Evolutionary conservation across 805 yeast species (phyloP).

Genomic region (Brettanomyces bruxellensis): DNA sequence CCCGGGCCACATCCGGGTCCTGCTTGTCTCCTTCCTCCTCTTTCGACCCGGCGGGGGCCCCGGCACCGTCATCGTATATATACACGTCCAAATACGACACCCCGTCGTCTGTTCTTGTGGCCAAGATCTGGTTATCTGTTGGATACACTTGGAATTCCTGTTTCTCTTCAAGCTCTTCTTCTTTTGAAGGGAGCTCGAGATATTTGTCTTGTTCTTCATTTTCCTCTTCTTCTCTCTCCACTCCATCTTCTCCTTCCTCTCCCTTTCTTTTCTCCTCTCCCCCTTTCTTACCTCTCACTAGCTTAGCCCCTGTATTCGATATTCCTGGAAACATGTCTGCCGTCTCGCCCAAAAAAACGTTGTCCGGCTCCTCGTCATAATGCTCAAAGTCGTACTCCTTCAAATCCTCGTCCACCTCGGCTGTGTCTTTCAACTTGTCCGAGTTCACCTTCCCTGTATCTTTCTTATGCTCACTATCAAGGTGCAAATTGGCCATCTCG

Average conservation of each 20-base stretch:
- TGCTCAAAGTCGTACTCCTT: slow-evolving; percentile 82
- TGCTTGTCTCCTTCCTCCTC: slow-evolving; percentile 57
- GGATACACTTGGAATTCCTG: slow-evolving; percentile 81
- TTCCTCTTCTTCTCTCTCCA: slow-evolving; percentile 21
- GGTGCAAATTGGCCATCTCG: slow-evolving; percentile 73
- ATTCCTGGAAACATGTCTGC: slow-evolving; percentile 68
- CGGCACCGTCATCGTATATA: slow-evolving; percentile 90
- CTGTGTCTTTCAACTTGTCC: slow-evolving; percentile 35
- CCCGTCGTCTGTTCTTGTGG: slow-evolving; percentile 95
- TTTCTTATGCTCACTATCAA: slow-evolving; percentile 44
- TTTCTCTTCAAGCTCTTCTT: slow-evolving; percentile 66
- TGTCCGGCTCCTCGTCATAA: slow-evolving; percentile 62
- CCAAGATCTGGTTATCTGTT: slow-evolving; percentile 80
- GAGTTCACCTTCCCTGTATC: slow-evolving; percentile 21
- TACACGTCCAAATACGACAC: slow-evolving; percentile 87
- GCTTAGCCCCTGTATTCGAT: slow-evolving; percentile 48
- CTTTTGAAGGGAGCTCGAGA: slow-evolving; percentile 51
- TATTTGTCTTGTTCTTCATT: slow-evolving; percentile 40
- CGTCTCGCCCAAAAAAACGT: slow-evolving; percentile 40
- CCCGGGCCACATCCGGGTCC: slow-evolving; percentile 70
- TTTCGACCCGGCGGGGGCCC: slow-evolving; percentile 58
- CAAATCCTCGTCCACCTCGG: slow-evolving; percentile 72
- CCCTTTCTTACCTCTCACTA: slow-evolving; percentile 35
- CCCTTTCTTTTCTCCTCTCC: slow-evolving; percentile 17
- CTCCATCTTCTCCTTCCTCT: slow-evolving; percentile 17